Percentiles rank a stretch among this genome's conserved stretches.
phyloP scores from a whole-genome alignment of 352 stramenopile genomes.

The Phytopythium ostracodes region DNA sequence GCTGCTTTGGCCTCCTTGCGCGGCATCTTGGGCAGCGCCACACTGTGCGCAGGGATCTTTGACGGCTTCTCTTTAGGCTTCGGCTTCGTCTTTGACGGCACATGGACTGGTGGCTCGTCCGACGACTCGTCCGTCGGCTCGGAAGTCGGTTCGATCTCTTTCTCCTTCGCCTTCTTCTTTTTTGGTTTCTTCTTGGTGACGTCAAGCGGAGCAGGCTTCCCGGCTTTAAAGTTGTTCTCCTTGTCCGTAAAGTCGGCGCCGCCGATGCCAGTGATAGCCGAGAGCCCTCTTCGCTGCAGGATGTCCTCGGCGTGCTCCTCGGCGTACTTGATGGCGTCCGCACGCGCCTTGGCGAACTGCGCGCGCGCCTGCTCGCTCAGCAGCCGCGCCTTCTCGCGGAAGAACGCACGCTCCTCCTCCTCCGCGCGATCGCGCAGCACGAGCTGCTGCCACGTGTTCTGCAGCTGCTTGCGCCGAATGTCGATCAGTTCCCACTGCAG shows the following conservation, averaged over 20 bases:
- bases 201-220: constrained; percentile 4
- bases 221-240: constrained; percentile 3
- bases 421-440: constrained; percentile 49
- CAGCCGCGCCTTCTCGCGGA: constrained; percentile 28
- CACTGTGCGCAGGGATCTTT: not conserved
- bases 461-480: constrained; percentile 44
- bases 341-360: constrained; percentile 9
- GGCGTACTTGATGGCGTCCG: constrained; percentile 5
- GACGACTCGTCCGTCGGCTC: not conserved
- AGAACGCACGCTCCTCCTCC: constrained; percentile 35
- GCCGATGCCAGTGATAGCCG: not conserved
- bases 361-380: constrained; percentile 13
- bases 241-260: not conserved
- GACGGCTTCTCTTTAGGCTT: constrained; percentile 10
- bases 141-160: constrained; percentile 11
- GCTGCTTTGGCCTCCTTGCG: not conserved
- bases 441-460: constrained; percentile 52
- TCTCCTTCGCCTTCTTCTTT: constrained; percentile 11
- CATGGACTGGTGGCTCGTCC: not conserved
- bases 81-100: not conserved
- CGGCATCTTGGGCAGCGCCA: not conserved
- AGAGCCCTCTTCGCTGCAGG: not conserved
- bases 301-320: constrained; percentile 12
- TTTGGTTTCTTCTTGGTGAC: constrained; percentile 4
- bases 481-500: constrained; percentile 61